Evolutionary conservation across 805 yeast species (phyloP).

Genomic region (Nakazawaea populi): DNA sequence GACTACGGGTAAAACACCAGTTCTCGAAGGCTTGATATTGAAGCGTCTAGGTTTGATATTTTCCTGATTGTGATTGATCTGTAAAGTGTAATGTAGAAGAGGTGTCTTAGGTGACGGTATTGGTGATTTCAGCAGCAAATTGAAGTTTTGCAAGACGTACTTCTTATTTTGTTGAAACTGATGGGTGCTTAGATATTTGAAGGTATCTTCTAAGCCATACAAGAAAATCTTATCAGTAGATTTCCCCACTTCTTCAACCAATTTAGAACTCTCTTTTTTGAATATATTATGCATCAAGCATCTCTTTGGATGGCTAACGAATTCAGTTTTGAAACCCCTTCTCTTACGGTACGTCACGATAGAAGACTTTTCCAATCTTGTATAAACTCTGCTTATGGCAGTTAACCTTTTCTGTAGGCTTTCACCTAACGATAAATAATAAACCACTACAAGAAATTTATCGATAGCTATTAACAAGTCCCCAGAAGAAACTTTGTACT

Average conservation of each 20-base stretch:
- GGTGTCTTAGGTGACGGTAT: neutral
- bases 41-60: neutral
- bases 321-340: neutral
- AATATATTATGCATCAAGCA: too few species aligned
- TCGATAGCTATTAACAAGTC: neutral
- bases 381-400: neutral
- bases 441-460: neutral
- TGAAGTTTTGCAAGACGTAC: neutral
- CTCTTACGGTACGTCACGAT: neutral
- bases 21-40: neutral
- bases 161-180: neutral
- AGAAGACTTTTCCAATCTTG: neutral
- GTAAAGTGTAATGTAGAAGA: neutral
- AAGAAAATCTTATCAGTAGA: neutral
- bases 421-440: neutral
- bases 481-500: neutral
- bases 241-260: neutral
- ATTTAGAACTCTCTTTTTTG: too few species aligned
- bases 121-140: neutral
- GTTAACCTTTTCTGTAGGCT: neutral
- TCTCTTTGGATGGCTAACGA: too few species aligned
- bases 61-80: neutral
- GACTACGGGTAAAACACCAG: neutral
- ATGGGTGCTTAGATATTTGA: neutral
- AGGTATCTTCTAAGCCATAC: neutral